phyloP scores from a whole-genome alignment of 805 yeast genomes.

The Candida xyloterini region DNA sequence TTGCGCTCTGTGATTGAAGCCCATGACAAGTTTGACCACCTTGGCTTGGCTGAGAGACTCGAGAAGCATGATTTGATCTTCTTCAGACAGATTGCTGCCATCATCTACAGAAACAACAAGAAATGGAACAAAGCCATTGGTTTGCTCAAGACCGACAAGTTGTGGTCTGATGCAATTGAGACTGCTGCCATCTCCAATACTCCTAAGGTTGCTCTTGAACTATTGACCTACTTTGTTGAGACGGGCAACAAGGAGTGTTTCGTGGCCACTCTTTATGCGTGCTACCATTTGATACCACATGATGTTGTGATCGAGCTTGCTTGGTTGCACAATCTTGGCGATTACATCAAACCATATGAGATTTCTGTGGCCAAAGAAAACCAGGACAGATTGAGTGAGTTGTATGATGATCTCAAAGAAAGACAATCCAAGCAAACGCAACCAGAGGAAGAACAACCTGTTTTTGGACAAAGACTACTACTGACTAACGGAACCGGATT shows the following conservation, averaged over 20 bases:
- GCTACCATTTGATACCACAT: conserved; percentile 73
- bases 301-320: conserved; percentile 87
- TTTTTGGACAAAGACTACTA: conserved; percentile 66
- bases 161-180: conserved; percentile 92
- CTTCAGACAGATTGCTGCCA: conserved; percentile 95
- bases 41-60: conserved; percentile 87
- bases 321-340: conserved; percentile 83
- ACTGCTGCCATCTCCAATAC: conserved; percentile 84
- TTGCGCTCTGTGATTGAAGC: conserved; percentile 83
- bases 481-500: conserved; percentile 71
- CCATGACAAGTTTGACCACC: conserved; percentile 86
- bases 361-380: conserved; percentile 83
- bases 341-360: conserved; percentile 88
- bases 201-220: conserved; percentile 80
- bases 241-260: conserved; percentile 95
- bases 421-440: conserved; percentile 58
- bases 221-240: conserved; percentile 88
- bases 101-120: conserved; percentile 89
- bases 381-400: conserved; percentile 57
- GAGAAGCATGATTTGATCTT: conserved; percentile 89
- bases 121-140: conserved; percentile 89
- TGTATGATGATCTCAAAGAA: conserved; percentile 66
- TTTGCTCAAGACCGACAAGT: conserved; percentile 83
- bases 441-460: conserved; percentile 48
- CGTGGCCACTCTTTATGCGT: conserved; percentile 81